These are phyloP conservation scores for Alternaria angustiovoidea DNA, from an alignment of 2,329 filamentous ascomycete genomes.

Conservation along the genomic window DNA sequence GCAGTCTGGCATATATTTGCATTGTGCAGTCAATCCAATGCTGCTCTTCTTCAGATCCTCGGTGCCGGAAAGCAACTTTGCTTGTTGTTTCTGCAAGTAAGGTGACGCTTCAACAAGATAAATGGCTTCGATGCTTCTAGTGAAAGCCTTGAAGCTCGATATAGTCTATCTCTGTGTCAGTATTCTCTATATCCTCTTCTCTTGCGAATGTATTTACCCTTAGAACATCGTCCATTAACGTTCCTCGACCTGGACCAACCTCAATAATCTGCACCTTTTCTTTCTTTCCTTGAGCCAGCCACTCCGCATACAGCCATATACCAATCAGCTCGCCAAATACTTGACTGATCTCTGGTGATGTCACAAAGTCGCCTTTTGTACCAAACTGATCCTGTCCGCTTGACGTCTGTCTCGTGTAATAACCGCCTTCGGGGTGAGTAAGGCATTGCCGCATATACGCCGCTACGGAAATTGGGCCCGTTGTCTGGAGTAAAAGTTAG, in stretches of 20 bases:
- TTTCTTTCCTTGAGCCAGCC: slow-evolving; percentile 85
- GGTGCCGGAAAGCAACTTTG: slow-evolving; percentile 80
- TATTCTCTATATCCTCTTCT: background rate
- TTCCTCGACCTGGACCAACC: slow-evolving; percentile 91
- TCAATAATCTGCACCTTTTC: slow-evolving; percentile 88
- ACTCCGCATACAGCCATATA: slow-evolving; percentile 95
- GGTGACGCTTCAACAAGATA: slow-evolving; percentile 95
- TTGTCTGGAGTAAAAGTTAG: slow-evolving; percentile 64
- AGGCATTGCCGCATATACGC: slow-evolving; percentile 99
- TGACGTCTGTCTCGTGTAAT: slow-evolving; percentile 80
- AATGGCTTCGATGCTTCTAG: slow-evolving; percentile 79
- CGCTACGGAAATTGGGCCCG: slow-evolving; percentile 89
- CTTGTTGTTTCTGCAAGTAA: slow-evolving; percentile 78
- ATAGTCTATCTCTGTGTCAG: slow-evolving; percentile 69
- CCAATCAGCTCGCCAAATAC: slow-evolving; percentile 94
- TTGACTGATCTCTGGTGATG: slow-evolving; percentile 96
- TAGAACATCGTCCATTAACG: slow-evolving; percentile 95
- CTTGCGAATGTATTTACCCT: slow-evolving; percentile 64
- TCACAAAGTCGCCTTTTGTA: slow-evolving; percentile 93
- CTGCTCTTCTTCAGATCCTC: slow-evolving; percentile 73
- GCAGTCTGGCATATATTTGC: slow-evolving; percentile 76
- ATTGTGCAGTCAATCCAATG: slow-evolving; percentile 75
- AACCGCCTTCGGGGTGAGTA: slow-evolving; percentile 87
- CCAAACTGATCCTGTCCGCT: slow-evolving; percentile 86
- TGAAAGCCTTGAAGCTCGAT: slow-evolving; percentile 80